Evolutionary conservation across 192 early-diverging fungal species (phyloP).

Genomic region (Backusella psychrophila): DNA sequence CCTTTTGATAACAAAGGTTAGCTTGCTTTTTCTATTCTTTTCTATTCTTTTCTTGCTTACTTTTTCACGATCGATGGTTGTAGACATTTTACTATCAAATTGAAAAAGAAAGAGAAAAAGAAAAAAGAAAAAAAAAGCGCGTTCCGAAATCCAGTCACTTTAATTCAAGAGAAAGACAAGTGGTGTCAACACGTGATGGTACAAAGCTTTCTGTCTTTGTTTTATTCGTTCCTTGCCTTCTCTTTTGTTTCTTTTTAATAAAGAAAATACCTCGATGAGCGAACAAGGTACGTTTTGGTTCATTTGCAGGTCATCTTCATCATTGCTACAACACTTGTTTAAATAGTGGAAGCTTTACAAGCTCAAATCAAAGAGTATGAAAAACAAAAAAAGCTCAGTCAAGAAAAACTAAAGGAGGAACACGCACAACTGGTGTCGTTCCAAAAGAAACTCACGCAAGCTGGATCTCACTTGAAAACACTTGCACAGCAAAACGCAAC

Average conservation of each 20-base stretch:
- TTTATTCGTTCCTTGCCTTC: neutral
- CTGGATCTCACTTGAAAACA: constrained; percentile 34
- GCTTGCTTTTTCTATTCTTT: neutral
- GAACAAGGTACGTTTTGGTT: neutral
- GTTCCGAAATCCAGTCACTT: neutral
- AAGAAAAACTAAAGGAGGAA: constrained; percentile 13
- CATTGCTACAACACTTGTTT: neutral
- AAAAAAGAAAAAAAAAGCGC: constrained; percentile 6
- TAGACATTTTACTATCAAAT: constrained; percentile 2
- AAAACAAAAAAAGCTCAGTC: neutral
- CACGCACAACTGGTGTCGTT: neutral
- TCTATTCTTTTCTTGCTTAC: constrained; percentile 9
- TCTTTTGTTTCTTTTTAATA: neutral
- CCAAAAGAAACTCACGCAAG: constrained; percentile 32
- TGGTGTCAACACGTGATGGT: neutral
- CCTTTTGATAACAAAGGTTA: constrained; percentile 17
- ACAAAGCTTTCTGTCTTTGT: neutral
- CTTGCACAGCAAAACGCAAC: constrained; percentile 27
- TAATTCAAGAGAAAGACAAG: neutral
- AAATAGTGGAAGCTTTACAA: neutral
- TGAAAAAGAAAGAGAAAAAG: neutral
- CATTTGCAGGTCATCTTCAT: neutral
- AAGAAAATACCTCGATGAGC: neutral
- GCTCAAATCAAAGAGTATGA: constrained; percentile 8
- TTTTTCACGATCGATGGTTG: constrained; percentile 39